Base-by-base conservation (phyloP, 768 basidiomycete species). In the Omphalotus guepiniiformis region DNA sequence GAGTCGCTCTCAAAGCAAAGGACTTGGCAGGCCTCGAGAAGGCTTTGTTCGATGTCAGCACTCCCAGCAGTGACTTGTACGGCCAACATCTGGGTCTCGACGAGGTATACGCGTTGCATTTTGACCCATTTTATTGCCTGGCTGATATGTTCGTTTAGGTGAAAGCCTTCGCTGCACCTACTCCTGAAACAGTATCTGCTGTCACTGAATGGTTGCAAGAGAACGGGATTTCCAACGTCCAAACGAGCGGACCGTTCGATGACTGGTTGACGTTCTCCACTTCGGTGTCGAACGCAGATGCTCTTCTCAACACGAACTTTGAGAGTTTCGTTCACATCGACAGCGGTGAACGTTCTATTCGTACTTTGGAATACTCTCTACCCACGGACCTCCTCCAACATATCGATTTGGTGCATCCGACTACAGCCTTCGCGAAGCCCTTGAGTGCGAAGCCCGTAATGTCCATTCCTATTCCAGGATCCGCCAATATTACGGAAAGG, bases 81-180 rank as follows among this genome's bases (percentile, higher is more conserved):
- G 66, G 70, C 13, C 61, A 71, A 52, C 66, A 68, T 44, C 48
- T 74, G 32, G 63, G 55, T 47, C 59, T 63, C 53, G 70, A 66
- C 11, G 62, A 72, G 62, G 71, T 74, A 50, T 29, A 23, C 30
- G 38, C 21, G 36, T 28, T 28, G 35, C 28, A n/a, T 29, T 29
- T 21, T 16, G 23, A 34, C 19, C 45, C 39, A 22, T 38, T 25
- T 29, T 16, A 8, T 8, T 6, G n/a, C 7, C 4, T 15, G 15
- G 13, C 2, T 9, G 3, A 35, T 29, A 22, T 32, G n/a, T 23
- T 23, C 12, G 15, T 26, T 12, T 47, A 66, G 63, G 52, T 61
- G 12, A 63, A 62, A 50, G 44, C 55, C 12, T 67, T 63, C 51
- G 60, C 61, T 9, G 48, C 46, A 9, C 64, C 64, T 11, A 44